These are phyloP conservation scores for Zoysia matrella DNA, from an alignment of 202 grass and related monocot genomes.

Conservation along the genomic window DNA sequence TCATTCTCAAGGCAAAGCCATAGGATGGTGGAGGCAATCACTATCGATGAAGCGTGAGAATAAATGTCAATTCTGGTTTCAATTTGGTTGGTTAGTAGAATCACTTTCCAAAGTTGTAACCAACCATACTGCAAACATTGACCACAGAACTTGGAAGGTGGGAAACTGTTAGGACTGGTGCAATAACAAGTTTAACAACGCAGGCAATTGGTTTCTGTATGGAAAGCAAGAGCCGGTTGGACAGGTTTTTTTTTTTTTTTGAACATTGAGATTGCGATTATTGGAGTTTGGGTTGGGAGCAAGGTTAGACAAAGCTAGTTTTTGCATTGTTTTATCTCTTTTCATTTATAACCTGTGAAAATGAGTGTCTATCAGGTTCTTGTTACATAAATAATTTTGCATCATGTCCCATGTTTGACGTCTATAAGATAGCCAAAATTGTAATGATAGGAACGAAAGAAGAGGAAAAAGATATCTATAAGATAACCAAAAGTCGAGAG, in stretches of 20 bases:
- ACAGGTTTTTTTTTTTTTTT: no score
- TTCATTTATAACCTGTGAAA: background rate
- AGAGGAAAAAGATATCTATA: no score
- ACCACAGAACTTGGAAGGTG: background rate
- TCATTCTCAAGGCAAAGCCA: constrained; percentile 79
- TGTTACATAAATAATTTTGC: constrained; percentile 30
- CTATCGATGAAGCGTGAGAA: constrained; percentile 33
- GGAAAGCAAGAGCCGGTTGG: constrained; percentile 15
- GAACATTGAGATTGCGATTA: background rate
- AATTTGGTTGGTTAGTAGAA: constrained; percentile 23
- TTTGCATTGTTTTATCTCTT: background rate
- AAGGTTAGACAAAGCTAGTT: constrained; percentile 21
- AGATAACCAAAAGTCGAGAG: no score
- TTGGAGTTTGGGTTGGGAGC: background rate
- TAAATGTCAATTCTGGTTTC: constrained; percentile 20
- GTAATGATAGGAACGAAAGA: no score
- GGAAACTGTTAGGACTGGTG: background rate
- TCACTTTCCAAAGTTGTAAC: background rate
- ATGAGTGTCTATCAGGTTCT: background rate
- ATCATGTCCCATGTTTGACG: background rate
- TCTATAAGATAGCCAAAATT: background rate
- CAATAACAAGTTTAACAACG: background rate
- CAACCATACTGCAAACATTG: background rate
- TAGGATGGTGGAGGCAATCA: constrained; percentile 40
- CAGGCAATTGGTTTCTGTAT: constrained; percentile 1